A percentile compares a stretch with the other conserved stretches of the same genome.
phyloP scores from a whole-genome alignment of 768 basidiomycete genomes.

The Leccinum fibrillosum region DNA sequence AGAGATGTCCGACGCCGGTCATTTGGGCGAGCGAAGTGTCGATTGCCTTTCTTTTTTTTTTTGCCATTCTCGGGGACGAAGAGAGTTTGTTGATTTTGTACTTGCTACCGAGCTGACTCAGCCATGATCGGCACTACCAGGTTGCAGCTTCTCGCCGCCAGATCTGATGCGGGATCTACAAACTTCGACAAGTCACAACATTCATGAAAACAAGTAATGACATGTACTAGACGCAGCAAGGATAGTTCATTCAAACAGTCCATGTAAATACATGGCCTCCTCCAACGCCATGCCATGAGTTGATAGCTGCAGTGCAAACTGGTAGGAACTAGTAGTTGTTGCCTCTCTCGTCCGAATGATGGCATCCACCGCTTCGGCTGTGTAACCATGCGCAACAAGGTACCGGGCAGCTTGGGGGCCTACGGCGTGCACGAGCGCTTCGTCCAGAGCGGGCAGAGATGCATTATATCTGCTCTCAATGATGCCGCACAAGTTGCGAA shows the following conservation, averaged over 20 bases:
- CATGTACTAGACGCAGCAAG: too few species aligned
- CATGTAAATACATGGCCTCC: neutral
- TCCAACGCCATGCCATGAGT: neutral
- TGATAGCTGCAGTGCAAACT: neutral
- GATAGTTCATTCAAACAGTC: neutral
- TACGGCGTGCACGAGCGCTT: neutral
- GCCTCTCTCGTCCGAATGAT: neutral
- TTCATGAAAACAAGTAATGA: too few species aligned
- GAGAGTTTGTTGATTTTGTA: too few species aligned
- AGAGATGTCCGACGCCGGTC: too few species aligned
- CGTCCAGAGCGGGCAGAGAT: neutral
- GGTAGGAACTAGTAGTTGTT: neutral
- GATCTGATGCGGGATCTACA: too few species aligned
- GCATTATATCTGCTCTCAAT: neutral
- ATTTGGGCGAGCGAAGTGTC: too few species aligned
- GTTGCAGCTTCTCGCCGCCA: too few species aligned
- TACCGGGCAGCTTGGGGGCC: neutral
- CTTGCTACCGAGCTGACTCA: too few species aligned
- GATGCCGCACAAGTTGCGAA: neutral
- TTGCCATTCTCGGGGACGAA: too few species aligned
- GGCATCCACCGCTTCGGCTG: neutral
- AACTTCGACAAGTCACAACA: too few species aligned
- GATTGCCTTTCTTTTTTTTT: too few species aligned
- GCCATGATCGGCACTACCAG: too few species aligned
- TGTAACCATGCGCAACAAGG: neutral